Conservation (phyloP, 1,284 basidiomycete genomes). For the Calocybe gambosa region DNA sequence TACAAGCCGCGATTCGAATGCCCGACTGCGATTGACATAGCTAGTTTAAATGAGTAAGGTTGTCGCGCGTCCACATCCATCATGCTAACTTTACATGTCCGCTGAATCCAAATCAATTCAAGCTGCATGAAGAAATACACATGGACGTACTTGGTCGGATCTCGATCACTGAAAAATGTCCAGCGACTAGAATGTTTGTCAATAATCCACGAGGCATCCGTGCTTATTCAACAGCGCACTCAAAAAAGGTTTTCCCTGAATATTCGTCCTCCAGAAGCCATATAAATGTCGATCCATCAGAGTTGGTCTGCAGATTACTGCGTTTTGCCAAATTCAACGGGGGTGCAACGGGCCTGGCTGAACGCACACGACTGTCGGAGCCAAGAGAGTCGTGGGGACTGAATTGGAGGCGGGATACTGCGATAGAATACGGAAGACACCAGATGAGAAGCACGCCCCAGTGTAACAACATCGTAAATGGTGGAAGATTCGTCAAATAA, state of each 20-base stretch:
- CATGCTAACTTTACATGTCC: conserved; percentile 48
- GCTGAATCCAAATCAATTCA: conserved; percentile 25
- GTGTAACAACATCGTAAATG: not conserved
- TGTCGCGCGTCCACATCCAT: not conserved
- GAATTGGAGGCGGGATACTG: conserved; percentile 13
- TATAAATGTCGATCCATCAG: conserved; percentile 40
- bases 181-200: conserved; percentile 36
- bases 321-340: conserved; percentile 8
- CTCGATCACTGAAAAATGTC: conserved; percentile 48
- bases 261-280: conserved; percentile 54
- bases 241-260: conserved; percentile 45
- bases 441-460: not conserved
- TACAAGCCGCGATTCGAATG: conserved; percentile 41
- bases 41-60: conserved; percentile 25
- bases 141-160: conserved; percentile 47
- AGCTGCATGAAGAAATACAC: not conserved
- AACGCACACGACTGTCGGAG: not conserved
- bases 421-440: not conserved
- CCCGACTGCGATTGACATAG: conserved; percentile 45
- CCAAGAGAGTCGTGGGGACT: not conserved
- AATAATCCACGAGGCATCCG: not conserved
- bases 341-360: not conserved
- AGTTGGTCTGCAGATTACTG: conserved; percentile 28
- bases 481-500: not conserved
- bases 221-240: conserved; percentile 31